Conservation (phyloP, 73 alveolate genomes). For the Paramecium octaurelia region DNA sequence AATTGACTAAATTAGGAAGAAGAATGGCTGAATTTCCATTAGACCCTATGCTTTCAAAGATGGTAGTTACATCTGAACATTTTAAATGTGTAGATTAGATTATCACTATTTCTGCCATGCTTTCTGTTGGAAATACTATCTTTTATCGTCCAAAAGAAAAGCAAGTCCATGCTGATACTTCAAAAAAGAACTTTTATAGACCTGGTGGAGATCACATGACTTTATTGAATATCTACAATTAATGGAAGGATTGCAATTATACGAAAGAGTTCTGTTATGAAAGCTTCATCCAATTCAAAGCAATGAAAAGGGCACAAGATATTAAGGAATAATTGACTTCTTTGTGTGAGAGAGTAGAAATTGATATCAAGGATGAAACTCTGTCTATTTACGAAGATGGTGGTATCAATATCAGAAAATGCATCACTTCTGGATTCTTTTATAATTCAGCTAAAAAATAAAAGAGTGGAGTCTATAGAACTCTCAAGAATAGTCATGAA, state of each 20-base stretch:
- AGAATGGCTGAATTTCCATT: constrained; percentile 99
- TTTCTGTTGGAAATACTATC: constrained; percentile 96
- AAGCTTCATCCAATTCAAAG: constrained; percentile 93
- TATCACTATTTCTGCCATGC: constrained; percentile 95
- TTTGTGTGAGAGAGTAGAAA: constrained; percentile 94
- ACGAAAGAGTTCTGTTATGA: constrained; percentile 95
- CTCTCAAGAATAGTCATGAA: constrained; percentile 95
- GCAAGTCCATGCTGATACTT: constrained; percentile 96
- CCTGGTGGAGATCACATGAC: constrained; percentile 99
- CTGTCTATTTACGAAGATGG: constrained; percentile 38
- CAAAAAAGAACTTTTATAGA: constrained; percentile 91
- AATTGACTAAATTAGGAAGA: constrained; percentile 97
- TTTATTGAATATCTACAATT: constrained; percentile 92
- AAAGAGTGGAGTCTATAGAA: constrained; percentile 94
- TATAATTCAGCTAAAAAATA: constrained; percentile 95
- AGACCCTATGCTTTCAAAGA: constrained; percentile 95
- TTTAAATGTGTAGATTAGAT: constrained; percentile 96
- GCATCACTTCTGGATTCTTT: constrained; percentile 95
- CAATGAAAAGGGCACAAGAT: constrained; percentile 99
- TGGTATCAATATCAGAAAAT: constrained; percentile 38
- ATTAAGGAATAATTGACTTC: constrained; percentile 95
- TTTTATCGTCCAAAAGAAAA: constrained; percentile 95
- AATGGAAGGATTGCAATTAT: constrained; percentile 98
- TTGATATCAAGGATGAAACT: constrained; percentile 79
- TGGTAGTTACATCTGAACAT: constrained; percentile 84